phyloP scores from a whole-genome alignment of 83 land plant species.

The Larix sibirica region DNA sequence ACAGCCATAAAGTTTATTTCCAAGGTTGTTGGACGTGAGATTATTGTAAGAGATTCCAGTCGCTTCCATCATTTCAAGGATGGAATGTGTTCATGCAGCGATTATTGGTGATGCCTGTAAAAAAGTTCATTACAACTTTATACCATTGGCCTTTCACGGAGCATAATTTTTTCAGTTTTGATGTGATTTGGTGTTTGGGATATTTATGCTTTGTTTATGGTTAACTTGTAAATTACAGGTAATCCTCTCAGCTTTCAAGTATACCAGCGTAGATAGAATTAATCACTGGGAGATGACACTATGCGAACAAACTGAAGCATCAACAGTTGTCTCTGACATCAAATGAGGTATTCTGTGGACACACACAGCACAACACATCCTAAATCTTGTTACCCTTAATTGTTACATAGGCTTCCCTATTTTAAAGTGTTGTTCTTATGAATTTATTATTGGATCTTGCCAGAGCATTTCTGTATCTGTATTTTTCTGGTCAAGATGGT shows the following conservation, averaged over 20 bases:
- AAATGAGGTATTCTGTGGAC: neutral
- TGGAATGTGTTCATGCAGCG: slow-evolving; percentile 10
- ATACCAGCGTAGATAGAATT: neutral
- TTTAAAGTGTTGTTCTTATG: neutral
- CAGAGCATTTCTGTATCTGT: neutral
- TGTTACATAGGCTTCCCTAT: neutral
- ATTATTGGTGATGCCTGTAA: slow-evolving; percentile 11
- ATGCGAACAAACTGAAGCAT: neutral
- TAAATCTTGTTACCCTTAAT: neutral
- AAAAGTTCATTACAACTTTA: neutral
- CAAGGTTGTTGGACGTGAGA: slow-evolving; percentile 2
- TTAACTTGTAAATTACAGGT: neutral
- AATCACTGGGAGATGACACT: neutral
- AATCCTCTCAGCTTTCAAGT: neutral
- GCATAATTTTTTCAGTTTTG: too few species aligned
- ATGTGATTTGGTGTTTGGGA: neutral
- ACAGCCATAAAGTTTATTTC: slow-evolving; percentile 9
- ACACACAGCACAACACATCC: neutral
- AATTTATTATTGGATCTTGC: neutral
- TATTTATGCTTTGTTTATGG: neutral
- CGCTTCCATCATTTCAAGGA: slow-evolving; percentile 18
- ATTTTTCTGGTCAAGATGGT: neutral
- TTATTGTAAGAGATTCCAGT: slow-evolving; percentile 9
- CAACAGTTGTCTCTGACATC: neutral
- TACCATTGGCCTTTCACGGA: neutral